A percentile compares a stretch with the other conserved stretches of the same genome.
These are phyloP conservation scores for Monosporascus sp. DNA, from an alignment of 2,329 filamentous ascomycete species.

Conservation along the genomic window DNA sequence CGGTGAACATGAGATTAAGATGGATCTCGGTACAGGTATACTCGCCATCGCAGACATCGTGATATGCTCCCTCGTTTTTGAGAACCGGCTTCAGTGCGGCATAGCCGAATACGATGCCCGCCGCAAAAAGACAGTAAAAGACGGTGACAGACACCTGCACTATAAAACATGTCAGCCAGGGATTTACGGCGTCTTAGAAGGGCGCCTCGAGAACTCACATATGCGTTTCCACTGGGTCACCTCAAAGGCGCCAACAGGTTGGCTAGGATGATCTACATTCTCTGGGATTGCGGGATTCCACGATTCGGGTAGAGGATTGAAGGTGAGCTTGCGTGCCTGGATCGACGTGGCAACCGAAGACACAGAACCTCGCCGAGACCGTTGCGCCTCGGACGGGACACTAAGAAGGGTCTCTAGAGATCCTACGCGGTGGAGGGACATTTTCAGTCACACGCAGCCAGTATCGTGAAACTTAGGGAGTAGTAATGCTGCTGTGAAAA, in stretches of 20 bases:
- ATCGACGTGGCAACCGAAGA: conserved; percentile 40
- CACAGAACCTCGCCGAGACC: conserved; percentile 33
- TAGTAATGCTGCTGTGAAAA: too few relatives aligned
- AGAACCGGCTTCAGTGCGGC: conserved; percentile 79
- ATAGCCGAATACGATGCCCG: conserved; percentile 79
- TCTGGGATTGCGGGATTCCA: conserved; percentile 40
- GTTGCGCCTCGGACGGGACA: conserved; percentile 30
- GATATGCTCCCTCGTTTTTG: conserved; percentile 67
- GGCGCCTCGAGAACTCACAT: conserved; percentile 31
- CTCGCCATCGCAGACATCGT: conserved; percentile 48
- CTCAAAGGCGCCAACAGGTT: conserved; percentile 48
- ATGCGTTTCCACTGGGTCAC: conserved; percentile 50
- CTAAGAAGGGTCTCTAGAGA: conserved; percentile 49
- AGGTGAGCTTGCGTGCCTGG: conserved; percentile 44
- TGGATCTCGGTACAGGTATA: conserved; percentile 51
- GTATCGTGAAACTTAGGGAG: too few relatives aligned
- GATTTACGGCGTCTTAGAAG: background rate
- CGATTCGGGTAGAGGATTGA: conserved; percentile 49
- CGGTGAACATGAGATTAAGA: conserved; percentile 89
- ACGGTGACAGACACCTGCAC: conserved; percentile 66
- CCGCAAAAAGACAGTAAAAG: conserved; percentile 69
- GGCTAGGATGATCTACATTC: conserved; percentile 32
- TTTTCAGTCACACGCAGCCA: conserved; percentile 14
- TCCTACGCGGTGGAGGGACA: conserved; percentile 49
- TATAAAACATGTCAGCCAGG: conserved; percentile 26